These are phyloP conservation scores for Herpetospermum pedunculosum DNA, from an alignment of 306 rosid genomes.

Conservation along the genomic window DNA sequence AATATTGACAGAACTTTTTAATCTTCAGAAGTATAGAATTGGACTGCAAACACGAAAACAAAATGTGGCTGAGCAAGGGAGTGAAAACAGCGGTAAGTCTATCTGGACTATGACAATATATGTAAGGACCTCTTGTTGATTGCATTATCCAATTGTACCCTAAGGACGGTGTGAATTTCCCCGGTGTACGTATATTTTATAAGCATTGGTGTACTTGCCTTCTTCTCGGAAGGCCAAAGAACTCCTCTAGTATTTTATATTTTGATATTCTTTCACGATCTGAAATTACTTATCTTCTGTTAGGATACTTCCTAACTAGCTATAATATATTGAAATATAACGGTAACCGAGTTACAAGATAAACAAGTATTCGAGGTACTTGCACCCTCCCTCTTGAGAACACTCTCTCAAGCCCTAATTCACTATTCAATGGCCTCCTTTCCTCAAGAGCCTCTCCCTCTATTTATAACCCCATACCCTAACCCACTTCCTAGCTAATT, in stretches of 20 bases:
- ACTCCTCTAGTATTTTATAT: not conserved
- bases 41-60: constrained; percentile 55
- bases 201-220: not conserved
- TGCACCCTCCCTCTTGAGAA: too few relatives aligned
- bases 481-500: too few relatives aligned
- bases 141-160: not conserved
- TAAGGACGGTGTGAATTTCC: not conserved
- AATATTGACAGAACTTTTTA: not conserved
- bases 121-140: not conserved
- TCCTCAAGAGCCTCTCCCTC: too few relatives aligned
- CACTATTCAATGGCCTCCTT: too few relatives aligned
- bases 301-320: too few relatives aligned
- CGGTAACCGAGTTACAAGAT: too few relatives aligned
- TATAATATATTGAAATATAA: too few relatives aligned
- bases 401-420: too few relatives aligned
- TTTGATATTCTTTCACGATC: not conserved
- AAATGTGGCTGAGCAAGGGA: constrained; percentile 36
- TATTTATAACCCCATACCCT: too few relatives aligned
- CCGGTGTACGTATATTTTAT: not conserved
- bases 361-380: too few relatives aligned
- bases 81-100: constrained; percentile 40
- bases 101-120: not conserved
- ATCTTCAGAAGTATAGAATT: constrained; percentile 77
- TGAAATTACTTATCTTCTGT: too few relatives aligned
- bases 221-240: not conserved